A percentile compares a stretch with the other conserved stretches of the same genome.
phyloP scores from a whole-genome alignment of 495 filamentous ascomycete species.

The Daldinia bambusicola region DNA sequence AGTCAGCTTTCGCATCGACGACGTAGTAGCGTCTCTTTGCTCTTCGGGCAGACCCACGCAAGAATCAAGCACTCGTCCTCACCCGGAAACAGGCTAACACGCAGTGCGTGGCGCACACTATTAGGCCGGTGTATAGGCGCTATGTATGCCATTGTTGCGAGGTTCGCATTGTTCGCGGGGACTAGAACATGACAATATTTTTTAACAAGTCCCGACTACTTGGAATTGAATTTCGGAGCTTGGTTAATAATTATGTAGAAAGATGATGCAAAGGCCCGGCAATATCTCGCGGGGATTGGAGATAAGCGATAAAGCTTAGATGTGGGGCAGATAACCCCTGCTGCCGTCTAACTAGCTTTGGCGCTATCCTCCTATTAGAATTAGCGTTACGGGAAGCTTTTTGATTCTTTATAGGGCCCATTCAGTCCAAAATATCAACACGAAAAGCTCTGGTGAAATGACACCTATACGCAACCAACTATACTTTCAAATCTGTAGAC shows the following conservation, averaged over 20 bases:
- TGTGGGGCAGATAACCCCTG: neutral
- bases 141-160: conserved; percentile 82
- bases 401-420: too few relatives aligned
- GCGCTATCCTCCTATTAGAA: neutral
- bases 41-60: conserved; percentile 68
- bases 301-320: conserved; percentile 33
- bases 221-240: neutral
- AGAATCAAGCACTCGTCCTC: conserved; percentile 85
- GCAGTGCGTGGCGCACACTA: conserved; percentile 88
- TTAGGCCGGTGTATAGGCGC: conserved; percentile 92
- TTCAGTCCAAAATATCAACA: too few relatives aligned
- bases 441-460: too few relatives aligned
- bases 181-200: conserved; percentile 1
- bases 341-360: neutral
- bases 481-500: too few relatives aligned
- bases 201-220: too few relatives aligned
- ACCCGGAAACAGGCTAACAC: conserved; percentile 74
- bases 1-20: conserved; percentile 14
- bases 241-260: conserved; percentile 5
- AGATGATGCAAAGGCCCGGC: conserved; percentile 40
- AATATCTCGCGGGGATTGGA: conserved; percentile 40
- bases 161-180: conserved; percentile 37
- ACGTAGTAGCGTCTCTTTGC: conserved; percentile 13
- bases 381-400: neutral
- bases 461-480: too few relatives aligned